Evolutionary conservation across 2,329 filamentous ascomycete species (phyloP).

Genomic region (Microsporum audouinii): DNA sequence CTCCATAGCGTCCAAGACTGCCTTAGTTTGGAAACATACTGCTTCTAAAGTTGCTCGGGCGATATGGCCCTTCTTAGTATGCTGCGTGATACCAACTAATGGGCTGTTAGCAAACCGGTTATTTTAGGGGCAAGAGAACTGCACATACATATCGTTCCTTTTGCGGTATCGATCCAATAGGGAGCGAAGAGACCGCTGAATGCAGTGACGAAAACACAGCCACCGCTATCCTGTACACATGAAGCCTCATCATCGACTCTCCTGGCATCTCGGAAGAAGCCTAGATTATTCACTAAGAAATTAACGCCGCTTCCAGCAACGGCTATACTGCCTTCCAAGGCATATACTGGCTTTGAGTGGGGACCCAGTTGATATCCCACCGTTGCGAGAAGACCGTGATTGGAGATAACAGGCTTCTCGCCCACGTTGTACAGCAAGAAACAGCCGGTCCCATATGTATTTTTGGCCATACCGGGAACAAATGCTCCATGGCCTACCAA

Average conservation of each 20-base stretch:
- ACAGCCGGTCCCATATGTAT: slow-evolving; percentile 82
- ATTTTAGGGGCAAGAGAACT: background rate
- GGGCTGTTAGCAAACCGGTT: background rate
- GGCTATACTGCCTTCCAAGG: slow-evolving; percentile 72
- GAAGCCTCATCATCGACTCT: slow-evolving; percentile 55
- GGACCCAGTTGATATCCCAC: slow-evolving; percentile 75
- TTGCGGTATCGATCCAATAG: slow-evolving; percentile 89
- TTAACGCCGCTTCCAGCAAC: slow-evolving; percentile 73
- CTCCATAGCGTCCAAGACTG: slow-evolving; percentile 85
- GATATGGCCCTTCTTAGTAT: slow-evolving; percentile 76
- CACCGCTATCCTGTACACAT: slow-evolving; percentile 63
- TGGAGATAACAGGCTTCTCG: slow-evolving; percentile 71
- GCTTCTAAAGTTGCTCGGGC: slow-evolving; percentile 82
- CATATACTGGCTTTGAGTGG: slow-evolving; percentile 58
- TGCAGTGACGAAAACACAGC: slow-evolving; percentile 76
- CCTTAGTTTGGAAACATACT: slow-evolving; percentile 84
- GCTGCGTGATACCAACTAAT: slow-evolving; percentile 66
- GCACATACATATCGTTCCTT: slow-evolving; percentile 54
- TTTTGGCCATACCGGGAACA: slow-evolving; percentile 70
- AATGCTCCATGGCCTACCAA: slow-evolving; percentile 80
- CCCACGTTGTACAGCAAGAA: slow-evolving; percentile 87
- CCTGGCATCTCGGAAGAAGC: slow-evolving; percentile 49
- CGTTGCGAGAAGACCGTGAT: slow-evolving; percentile 70
- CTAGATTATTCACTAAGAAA: slow-evolving; percentile 57
- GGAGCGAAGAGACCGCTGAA: slow-evolving; percentile 86